Base-by-base conservation (phyloP, 495 filamentous ascomycete genomes). In the Lepraria neglecta region DNA sequence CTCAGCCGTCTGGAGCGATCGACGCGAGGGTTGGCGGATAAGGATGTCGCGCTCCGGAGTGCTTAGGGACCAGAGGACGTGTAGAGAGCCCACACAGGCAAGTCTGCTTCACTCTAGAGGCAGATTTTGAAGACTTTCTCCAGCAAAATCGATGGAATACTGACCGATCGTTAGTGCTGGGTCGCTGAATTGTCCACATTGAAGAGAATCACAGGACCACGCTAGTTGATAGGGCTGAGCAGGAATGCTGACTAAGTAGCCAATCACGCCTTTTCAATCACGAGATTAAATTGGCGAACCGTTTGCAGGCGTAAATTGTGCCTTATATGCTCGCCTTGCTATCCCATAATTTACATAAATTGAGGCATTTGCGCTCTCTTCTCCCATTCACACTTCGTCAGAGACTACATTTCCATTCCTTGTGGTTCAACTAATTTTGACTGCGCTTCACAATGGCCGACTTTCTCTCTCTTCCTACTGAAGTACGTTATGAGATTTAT, bases 21-120 rank as follows among this genome's bases (percentile, higher is more conserved):
- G 59, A 61, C 59, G 59, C 51, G 59, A 61, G 59, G 51, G 51
- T 56, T 48, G 42, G 44, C 31, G 59, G 43, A 61, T 45, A 51
- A 55, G 40, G 28, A 56, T 35, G 58, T 60, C 58, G 58, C 58
- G 48, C 58, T 52, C 21, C 58, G 51, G 19, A 19, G 10, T 14
- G 27, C 27, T 11, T 43, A 28, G 31, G 35, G 19, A 46, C 38
- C 24, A 40, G n/a, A 1, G 42, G 27, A 33, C 38, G 27, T 43
- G 17, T 42, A 51, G 15, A 53, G 51, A 60, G 17, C 38, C 3
- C 40, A 38, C 48, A 44, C 24, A 53, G 11, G 38, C 11, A 31
- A 52, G 14, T 4, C 38, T 45, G 9, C 14, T 53, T 30, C 2
- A 7, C 4, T n/a, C 1, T 1, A 24, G 27, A 31, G 7, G 19